Conservation (phyloP, 169 alveolate genomes). For the Eimeria acervulina region DNA sequence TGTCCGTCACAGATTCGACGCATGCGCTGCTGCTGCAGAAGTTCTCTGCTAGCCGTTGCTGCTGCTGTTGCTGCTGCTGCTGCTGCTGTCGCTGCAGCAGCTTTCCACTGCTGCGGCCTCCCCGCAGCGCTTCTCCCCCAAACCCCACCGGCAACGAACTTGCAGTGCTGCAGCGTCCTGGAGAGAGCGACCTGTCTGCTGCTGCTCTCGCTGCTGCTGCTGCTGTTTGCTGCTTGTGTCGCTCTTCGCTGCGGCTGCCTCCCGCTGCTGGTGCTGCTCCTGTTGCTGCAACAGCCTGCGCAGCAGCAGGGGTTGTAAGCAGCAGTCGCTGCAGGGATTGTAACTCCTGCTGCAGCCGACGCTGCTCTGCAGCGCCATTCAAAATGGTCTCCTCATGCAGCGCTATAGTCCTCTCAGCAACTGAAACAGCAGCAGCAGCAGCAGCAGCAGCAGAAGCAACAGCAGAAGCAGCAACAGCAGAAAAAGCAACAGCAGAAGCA, state of each 20-base stretch:
- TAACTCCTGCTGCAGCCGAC: slow-evolving; percentile 63
- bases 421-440: slow-evolving; percentile 69
- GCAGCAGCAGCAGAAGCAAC: slow-evolving; percentile 45
- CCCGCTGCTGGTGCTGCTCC: slow-evolving; percentile 52
- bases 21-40: slow-evolving; percentile 33
- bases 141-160: slow-evolving; percentile 37
- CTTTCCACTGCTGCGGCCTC: slow-evolving; percentile 49
- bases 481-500: slow-evolving; percentile 29
- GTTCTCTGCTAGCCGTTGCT: not conserved
- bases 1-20: slow-evolving; percentile 41
- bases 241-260: not conserved
- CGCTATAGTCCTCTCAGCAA: slow-evolving; percentile 28
- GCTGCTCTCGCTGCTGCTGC: not conserved
- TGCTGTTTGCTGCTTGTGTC: not conserved
- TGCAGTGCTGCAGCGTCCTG: slow-evolving; percentile 71
- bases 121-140: slow-evolving; percentile 9
- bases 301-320: not conserved
- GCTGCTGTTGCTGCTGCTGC: slow-evolving; percentile 73
- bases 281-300: slow-evolving; percentile 19
- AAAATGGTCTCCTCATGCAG: slow-evolving; percentile 30
- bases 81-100: slow-evolving; percentile 71
- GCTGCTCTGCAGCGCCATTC: slow-evolving; percentile 41
- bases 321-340: not conserved
- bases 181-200: slow-evolving; percentile 24
- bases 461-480: slow-evolving; percentile 24